Conservation (phyloP, 1,284 basidiomycete genomes). For the Heterobasidion occidentale region DNA sequence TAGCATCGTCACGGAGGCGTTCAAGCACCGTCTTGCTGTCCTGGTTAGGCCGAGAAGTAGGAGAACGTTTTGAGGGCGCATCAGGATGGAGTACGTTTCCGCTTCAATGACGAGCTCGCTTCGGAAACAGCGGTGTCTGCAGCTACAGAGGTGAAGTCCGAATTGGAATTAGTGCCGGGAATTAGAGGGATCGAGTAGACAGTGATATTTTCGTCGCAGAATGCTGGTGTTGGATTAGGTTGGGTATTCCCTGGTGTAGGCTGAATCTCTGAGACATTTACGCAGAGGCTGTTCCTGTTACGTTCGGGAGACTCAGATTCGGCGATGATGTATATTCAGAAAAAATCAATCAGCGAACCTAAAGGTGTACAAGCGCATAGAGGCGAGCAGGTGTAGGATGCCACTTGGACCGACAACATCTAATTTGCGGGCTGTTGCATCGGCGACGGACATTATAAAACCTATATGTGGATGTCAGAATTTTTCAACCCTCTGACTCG, state of each 20-base stretch:
- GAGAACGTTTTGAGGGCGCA: constrained; percentile 23
- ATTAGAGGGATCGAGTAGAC: constrained; percentile 55
- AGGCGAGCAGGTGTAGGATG: constrained; percentile 61
- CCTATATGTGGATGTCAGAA: constrained; percentile 34
- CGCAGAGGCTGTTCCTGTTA: constrained; percentile 37
- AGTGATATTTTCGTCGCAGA: constrained; percentile 54
- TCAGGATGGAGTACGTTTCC: constrained; percentile 19
- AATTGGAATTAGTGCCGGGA: constrained; percentile 14
- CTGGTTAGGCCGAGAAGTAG: not conserved
- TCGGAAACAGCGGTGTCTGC: not conserved
- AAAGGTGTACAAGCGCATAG: constrained; percentile 56
- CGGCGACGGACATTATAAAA: constrained; percentile 77
- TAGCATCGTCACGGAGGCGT: constrained; percentile 9
- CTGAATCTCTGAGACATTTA: constrained; percentile 41
- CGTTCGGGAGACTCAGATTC: not conserved
- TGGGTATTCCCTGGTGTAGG: constrained; percentile 17
- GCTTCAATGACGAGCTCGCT: constrained; percentile 13
- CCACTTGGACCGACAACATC: constrained; percentile 70
- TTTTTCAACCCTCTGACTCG: not conserved
- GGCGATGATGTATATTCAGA: too few species aligned
- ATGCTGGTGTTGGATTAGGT: constrained; percentile 32
- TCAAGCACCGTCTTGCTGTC: constrained; percentile 2
- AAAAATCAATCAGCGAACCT: too few species aligned
- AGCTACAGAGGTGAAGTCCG: not conserved
- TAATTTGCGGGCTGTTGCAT: constrained; percentile 52